A percentile compares a stretch with the other conserved stretches of the same genome.
Conservation (phyloP, 2,329 filamentous ascomycete species). For the Xylaria sp. region DNA sequence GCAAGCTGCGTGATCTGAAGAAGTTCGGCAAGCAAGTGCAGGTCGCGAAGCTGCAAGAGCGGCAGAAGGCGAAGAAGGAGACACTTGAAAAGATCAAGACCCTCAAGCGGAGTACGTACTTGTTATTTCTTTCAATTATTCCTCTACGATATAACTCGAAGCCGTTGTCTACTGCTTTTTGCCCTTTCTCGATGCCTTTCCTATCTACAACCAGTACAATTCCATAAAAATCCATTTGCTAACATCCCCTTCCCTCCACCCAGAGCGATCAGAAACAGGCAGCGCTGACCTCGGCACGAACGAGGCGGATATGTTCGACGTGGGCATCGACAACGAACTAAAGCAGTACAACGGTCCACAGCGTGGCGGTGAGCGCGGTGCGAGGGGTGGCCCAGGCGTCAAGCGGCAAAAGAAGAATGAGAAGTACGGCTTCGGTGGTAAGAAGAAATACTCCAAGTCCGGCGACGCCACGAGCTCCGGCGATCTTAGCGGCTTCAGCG, state of each 20-base stretch:
- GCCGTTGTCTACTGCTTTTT: neutral
- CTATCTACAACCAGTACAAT: neutral
- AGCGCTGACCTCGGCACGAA: conserved; percentile 71
- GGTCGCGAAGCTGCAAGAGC: conserved; percentile 93
- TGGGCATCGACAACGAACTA: conserved; percentile 79
- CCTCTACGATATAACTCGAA: neutral
- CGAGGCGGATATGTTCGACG: conserved; percentile 91
- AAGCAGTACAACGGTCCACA: conserved; percentile 57
- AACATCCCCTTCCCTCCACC: conserved; percentile 28
- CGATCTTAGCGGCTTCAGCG: conserved; percentile 83
- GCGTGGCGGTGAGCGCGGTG: conserved; percentile 55
- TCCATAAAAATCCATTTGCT: neutral
- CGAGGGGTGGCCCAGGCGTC: conserved; percentile 58
- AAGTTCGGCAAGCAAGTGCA: conserved; percentile 99
- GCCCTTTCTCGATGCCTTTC: neutral
- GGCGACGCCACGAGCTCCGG: conserved; percentile 85
- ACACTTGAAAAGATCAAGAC: conserved; percentile 95
- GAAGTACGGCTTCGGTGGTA: conserved; percentile 95
- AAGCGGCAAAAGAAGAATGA: conserved; percentile 95
- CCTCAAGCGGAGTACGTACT: conserved; percentile 88
- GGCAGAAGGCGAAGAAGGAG: conserved; percentile 89
- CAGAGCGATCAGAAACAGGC: conserved; percentile 83
- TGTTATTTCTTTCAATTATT: neutral
- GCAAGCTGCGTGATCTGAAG: conserved; percentile 93
- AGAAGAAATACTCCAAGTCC: conserved; percentile 92